Conservation (phyloP, 768 basidiomycete genomes). For the Sistotremastrum suecicum region DNA sequence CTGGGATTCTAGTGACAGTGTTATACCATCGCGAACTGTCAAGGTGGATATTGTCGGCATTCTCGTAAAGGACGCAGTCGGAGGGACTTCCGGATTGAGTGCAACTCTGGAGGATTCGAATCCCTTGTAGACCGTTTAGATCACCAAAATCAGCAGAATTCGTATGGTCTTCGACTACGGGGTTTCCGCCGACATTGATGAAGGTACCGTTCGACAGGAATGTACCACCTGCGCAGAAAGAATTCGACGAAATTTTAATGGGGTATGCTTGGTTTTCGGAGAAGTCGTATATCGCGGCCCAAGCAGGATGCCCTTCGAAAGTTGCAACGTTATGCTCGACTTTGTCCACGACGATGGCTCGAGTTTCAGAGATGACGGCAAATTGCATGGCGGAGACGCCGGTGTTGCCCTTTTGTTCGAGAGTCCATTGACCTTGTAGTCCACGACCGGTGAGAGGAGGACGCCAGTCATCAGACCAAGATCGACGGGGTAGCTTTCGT, state of each 20-base stretch:
- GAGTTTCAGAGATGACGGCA: conserved; percentile 48
- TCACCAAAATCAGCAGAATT: conserved; percentile 65
- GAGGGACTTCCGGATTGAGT: conserved; percentile 14
- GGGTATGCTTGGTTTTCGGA: conserved; percentile 44
- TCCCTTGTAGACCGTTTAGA: conserved; percentile 53
- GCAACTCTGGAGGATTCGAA: conserved; percentile 63
- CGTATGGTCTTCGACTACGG: conserved; percentile 51
- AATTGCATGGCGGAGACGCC: conserved; percentile 75
- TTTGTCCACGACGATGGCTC: conserved; percentile 68
- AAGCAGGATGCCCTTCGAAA: conserved; percentile 63
- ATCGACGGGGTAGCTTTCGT: neutral
- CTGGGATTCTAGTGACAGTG: conserved; percentile 50
- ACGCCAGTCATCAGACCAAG: conserved; percentile 3
- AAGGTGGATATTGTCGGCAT: conserved; percentile 50
- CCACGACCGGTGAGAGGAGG: neutral
- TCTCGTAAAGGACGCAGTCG: conserved; percentile 51
- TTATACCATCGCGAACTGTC: conserved; percentile 75
- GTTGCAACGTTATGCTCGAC: conserved; percentile 75
- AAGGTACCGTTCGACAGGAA: conserved; percentile 68
- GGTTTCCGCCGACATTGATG: conserved; percentile 72
- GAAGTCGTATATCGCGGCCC: conserved; percentile 65
- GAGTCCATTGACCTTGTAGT: conserved; percentile 31
- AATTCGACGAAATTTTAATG: conserved; percentile 58
- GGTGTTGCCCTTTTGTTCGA: conserved; percentile 52
- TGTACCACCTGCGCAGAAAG: conserved; percentile 75